Evolutionary conservation across 345 rosid species (phyloP).

Genomic region (sweet orange (Citrus sinensis)): DNA sequence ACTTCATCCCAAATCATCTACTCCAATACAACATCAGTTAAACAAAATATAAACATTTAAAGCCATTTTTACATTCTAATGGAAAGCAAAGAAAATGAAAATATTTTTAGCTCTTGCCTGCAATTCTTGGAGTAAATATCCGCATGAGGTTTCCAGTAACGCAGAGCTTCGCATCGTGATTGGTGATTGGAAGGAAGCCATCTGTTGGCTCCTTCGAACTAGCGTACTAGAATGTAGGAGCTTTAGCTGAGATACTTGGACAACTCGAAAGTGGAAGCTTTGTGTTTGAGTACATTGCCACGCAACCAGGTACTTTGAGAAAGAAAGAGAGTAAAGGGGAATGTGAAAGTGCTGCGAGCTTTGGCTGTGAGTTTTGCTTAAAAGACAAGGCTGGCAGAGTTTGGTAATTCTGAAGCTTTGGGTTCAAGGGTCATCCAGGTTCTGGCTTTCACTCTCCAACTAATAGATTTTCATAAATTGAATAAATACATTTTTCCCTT

Average conservation of each 20-base stretch:
- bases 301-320: constrained; percentile 21
- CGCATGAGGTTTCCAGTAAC: constrained; percentile 69
- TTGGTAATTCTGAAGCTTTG: constrained; percentile 67
- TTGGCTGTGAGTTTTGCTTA: constrained; percentile 56
- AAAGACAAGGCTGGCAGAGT: constrained; percentile 66
- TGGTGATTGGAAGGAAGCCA: constrained; percentile 74
- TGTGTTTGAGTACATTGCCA: constrained; percentile 26
- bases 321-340: constrained; percentile 10
- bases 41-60: background rate
- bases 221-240: constrained; percentile 1
- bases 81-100: background rate
- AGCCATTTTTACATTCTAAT: background rate
- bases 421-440: constrained; percentile 52
- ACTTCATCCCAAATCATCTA: constrained; percentile 99
- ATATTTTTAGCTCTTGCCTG: constrained; percentile 49
- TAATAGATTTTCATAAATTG: background rate
- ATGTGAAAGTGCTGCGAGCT: constrained; percentile 27
- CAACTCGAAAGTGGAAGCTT: constrained; percentile 21
- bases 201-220: constrained; percentile 22
- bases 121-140: constrained; percentile 83
- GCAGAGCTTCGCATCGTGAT: constrained; percentile 61
- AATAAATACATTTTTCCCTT: background rate
- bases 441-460: constrained; percentile 1
- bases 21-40: constrained; percentile 1
- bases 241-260: constrained; percentile 12